Base-by-base conservation (phyloP, 441 rosid genomes). In the Brassica hybrid region DNA sequence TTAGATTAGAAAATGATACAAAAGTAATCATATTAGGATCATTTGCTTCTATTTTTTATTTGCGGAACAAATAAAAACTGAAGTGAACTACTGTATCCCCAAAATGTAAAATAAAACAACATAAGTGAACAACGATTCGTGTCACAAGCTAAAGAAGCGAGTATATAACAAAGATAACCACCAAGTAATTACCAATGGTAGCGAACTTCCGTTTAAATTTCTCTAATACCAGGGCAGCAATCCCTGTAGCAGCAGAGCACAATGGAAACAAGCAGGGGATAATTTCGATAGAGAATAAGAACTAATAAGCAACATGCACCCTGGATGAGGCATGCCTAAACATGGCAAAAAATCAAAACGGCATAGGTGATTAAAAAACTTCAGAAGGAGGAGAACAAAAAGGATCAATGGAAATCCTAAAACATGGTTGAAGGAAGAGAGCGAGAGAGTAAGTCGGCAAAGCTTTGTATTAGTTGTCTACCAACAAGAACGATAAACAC, bases 181-280 rank as follows among this genome's bases (percentile, higher is more conserved):
- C 41, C 7, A 76, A 50, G 65, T 65, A 32, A 66, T 83, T 50
- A 86, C 94, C 90, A 19, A 81, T 69, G 65, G 90, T 84, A n/a
- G 89, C 81, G 58, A 86, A 82, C 69, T 83, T 88, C 52, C 90
- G 59, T 61, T 80, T 75, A n/a, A 87, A 85, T 16, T 64, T 82
- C 54, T 13, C 16, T 48, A 48, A 48, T 13, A n/a, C 36, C 36
- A 48, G 17, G 13, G 48, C 1, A 64, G 78, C 64, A 3, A 14
- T 74, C 71, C 90, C 4, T 25, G 27, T 25, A 25, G 27, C 27
- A 4, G 27, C 27, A 25, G 27, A 25, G 27, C 27, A 25, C 27
- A 25, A 25, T 25, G 27, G 27, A 25, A 25, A 25, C 27, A 25
- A 25, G 27, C 52, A 45, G 88, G 81, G 36, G 74, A 57, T 64